A percentile compares a stretch with the other conserved stretches of the same genome.
Conservation (phyloP, 1,139 yeast genomes). For the Hemisphaericaspora xylanilytica region DNA sequence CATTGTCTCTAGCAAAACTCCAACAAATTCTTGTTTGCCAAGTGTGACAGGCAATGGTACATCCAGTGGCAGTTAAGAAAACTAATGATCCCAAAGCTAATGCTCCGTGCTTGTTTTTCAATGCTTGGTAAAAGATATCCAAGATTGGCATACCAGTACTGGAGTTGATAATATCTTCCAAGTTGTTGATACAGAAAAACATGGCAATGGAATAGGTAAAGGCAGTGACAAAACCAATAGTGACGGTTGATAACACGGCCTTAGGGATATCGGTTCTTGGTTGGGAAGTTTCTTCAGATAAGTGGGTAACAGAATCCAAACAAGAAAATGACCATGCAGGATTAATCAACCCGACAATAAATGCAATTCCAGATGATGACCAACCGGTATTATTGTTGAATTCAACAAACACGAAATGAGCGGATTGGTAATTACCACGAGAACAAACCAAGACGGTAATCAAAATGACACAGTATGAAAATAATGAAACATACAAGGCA, state of each 20-base stretch:
- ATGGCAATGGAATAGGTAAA: slow-evolving; percentile 41
- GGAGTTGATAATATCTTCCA: slow-evolving; percentile 27
- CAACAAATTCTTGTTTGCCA: slow-evolving; percentile 67
- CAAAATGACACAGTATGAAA: slow-evolving; percentile 36
- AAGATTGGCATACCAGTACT: slow-evolving; percentile 41
- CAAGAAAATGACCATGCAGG: slow-evolving; percentile 47
- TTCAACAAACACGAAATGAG: slow-evolving; percentile 38
- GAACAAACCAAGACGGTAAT: slow-evolving; percentile 38
- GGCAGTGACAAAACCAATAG: slow-evolving; percentile 41
- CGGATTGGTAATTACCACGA: slow-evolving; percentile 34
- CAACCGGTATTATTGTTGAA: slow-evolving; percentile 42
- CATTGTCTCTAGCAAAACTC: slow-evolving; percentile 75
- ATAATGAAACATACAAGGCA: slow-evolving; percentile 36
- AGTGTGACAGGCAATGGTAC: slow-evolving; percentile 43
- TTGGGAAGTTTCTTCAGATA: slow-evolving; percentile 38
- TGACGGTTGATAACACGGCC: slow-evolving; percentile 43
- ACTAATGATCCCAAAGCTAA: slow-evolving; percentile 34
- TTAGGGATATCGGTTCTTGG: slow-evolving; percentile 43
- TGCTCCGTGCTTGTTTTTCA: slow-evolving; percentile 37
- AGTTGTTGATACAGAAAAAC: slow-evolving; percentile 40
- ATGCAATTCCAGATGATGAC: slow-evolving; percentile 41
- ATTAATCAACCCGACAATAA: slow-evolving; percentile 42
- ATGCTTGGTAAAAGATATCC: slow-evolving; percentile 41
- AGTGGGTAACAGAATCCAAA: slow-evolving; percentile 43
- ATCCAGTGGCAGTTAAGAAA: slow-evolving; percentile 39